phyloP scores from a whole-genome alignment of 805 yeast genomes.

The Candida incommunis region DNA sequence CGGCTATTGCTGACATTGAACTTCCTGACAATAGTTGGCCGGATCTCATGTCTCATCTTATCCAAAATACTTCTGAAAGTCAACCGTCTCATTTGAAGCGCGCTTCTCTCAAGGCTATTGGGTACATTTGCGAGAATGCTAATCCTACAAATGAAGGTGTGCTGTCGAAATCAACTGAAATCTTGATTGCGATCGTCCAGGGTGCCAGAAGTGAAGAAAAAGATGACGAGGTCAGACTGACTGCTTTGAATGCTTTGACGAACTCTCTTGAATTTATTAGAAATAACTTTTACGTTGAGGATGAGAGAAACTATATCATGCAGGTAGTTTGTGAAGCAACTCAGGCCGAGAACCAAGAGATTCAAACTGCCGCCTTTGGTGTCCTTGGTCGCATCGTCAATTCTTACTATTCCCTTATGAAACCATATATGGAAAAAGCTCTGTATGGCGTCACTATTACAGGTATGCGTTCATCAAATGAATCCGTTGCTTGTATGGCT shows the following conservation, averaged over 20 bases:
- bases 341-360: constrained; percentile 66
- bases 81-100: constrained; percentile 71
- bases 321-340: constrained; percentile 98
- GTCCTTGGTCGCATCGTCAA: constrained; percentile 88
- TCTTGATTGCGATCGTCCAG: constrained; percentile 89
- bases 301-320: constrained; percentile 94
- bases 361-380: constrained; percentile 92
- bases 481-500: constrained; percentile 92
- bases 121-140: constrained; percentile 90
- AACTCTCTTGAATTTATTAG: constrained; percentile 84
- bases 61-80: constrained; percentile 71
- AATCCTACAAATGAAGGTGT: constrained; percentile 71
- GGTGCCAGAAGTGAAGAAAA: constrained; percentile 84
- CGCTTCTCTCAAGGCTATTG: constrained; percentile 78
- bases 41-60: constrained; percentile 67
- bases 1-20: constrained; percentile 94
- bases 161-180: constrained; percentile 77
- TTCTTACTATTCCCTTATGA: constrained; percentile 78
- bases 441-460: constrained; percentile 75
- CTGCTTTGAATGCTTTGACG: constrained; percentile 85
- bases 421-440: constrained; percentile 94
- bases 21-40: constrained; percentile 82
- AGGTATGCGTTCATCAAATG: constrained; percentile 80
- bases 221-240: constrained; percentile 57
- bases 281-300: constrained; percentile 78